These are phyloP conservation scores for Scytalidium sp. DNA, from an alignment of 2,329 filamentous ascomycete species.

Conservation along the genomic window DNA sequence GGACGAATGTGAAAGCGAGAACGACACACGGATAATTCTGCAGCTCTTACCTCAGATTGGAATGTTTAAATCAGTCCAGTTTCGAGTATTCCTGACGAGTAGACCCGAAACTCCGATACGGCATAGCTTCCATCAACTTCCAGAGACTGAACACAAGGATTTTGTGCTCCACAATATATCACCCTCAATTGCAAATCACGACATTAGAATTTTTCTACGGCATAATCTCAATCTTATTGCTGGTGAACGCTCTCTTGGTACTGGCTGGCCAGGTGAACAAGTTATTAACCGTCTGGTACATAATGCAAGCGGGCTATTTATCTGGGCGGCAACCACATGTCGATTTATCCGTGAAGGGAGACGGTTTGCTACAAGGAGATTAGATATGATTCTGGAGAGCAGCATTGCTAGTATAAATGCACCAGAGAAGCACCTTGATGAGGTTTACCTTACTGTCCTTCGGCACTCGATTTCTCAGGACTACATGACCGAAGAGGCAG, in stretches of 20 bases:
- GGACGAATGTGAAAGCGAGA: slow-evolving; percentile 25
- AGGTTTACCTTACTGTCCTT: slow-evolving; percentile 13
- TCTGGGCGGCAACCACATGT: slow-evolving; percentile 16
- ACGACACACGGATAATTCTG: slow-evolving; percentile 15
- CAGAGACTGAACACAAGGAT: slow-evolving; percentile 13
- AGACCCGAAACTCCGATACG: slow-evolving; percentile 24
- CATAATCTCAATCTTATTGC: slow-evolving; percentile 7
- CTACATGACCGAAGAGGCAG: slow-evolving; percentile 8
- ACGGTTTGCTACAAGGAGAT: slow-evolving; percentile 4
- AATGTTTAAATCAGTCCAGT: slow-evolving; percentile 6
- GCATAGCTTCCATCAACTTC: slow-evolving; percentile 13
- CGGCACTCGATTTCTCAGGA: slow-evolving; percentile 1
- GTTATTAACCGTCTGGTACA: slow-evolving; percentile 13
- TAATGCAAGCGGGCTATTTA: slow-evolving; percentile 21
- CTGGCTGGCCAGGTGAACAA: slow-evolving; percentile 5
- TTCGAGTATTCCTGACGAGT: slow-evolving; percentile 26
- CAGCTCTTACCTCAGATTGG: slow-evolving; percentile 16
- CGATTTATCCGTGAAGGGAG: slow-evolving; percentile 8
- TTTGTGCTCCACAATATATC: no score
- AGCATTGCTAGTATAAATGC: slow-evolving; percentile 1
- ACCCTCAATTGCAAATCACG: slow-evolving; percentile 23
- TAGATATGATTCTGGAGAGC: slow-evolving; percentile 6
- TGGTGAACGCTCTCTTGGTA: slow-evolving; percentile 6
- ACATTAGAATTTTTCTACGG: slow-evolving; percentile 22
- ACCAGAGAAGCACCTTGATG: slow-evolving; percentile 11